A percentile compares a stretch with the other conserved stretches of the same genome.
Evolutionary conservation across 108 stramenopile genomes (phyloP).

Genomic region (Pseudonitzschia delicatissima): DNA sequence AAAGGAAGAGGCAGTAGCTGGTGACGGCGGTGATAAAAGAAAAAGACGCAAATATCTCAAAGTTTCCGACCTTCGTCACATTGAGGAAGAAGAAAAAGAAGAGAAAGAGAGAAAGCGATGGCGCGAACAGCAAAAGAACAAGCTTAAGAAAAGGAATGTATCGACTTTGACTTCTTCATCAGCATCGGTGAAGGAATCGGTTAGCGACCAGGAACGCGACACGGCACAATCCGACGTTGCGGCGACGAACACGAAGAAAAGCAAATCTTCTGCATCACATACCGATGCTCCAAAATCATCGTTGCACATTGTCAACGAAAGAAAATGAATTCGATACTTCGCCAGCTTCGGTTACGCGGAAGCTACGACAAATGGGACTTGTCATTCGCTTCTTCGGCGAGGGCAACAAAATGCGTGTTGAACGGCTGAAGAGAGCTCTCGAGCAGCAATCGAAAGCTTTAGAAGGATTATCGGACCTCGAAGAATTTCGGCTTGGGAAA

Average conservation of each 20-base stretch:
- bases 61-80: conserved; percentile 46
- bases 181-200: conserved; percentile 2
- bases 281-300: conserved; percentile 9
- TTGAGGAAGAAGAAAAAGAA: conserved; percentile 59
- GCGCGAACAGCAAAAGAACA: not conserved
- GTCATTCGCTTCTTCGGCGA: conserved; percentile 81
- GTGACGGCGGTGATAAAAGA: not conserved
- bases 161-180: not conserved
- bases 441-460: conserved; percentile 46
- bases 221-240: not conserved
- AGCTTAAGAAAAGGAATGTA: not conserved
- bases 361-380: conserved; percentile 60
- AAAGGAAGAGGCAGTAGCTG: conserved; percentile 7
- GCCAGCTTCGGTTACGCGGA: conserved; percentile 30
- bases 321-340: not conserved
- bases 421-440: conserved; percentile 51
- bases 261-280: not conserved
- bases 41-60: conserved; percentile 46
- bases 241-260: not conserved
- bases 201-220: not conserved
- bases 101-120: conserved; percentile 19
- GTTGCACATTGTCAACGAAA: conserved; percentile 1
- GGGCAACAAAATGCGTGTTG: conserved; percentile 30
- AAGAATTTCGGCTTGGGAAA: conserved; percentile 75
- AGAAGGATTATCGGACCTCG: conserved; percentile 49